Evolutionary conservation across 768 basidiomycete genomes (phyloP).

Genomic region (Suillus occidentalis): DNA sequence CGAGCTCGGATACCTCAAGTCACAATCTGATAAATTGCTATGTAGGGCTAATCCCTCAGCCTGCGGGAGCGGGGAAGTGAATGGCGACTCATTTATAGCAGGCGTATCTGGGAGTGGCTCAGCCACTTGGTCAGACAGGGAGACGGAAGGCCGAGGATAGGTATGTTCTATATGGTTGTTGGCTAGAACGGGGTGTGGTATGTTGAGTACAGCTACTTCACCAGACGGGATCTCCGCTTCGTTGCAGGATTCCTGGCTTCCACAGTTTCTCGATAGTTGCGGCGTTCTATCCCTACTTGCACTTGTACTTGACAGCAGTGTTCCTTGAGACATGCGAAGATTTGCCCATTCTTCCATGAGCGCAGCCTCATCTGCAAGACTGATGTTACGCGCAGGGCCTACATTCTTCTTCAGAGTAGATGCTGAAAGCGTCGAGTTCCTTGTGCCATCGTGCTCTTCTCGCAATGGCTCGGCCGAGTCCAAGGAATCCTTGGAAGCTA

Average conservation of each 20-base stretch:
- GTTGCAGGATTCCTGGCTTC: neutral
- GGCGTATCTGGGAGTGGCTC: neutral
- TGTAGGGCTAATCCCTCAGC: neutral
- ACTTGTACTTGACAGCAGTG: constrained; percentile 13
- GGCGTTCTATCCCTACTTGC: neutral
- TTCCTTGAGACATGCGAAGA: constrained; percentile 30
- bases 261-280: neutral
- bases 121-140: no score
- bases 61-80: neutral
- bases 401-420: constrained; percentile 10
- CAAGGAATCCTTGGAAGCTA: constrained; percentile 23
- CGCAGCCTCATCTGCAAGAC: constrained; percentile 23
- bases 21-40: neutral
- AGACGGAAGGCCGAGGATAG: neutral
- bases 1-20: neutral
- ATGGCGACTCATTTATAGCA: neutral
- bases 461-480: neutral
- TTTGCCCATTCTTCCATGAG: constrained; percentile 32
- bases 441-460: neutral
- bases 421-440: neutral
- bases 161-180: neutral
- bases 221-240: neutral
- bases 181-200: no score
- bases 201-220: neutral
- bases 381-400: constrained; percentile 15